phyloP scores from a whole-genome alignment of 2,329 filamentous ascomycete genomes.

The Cercospora canescens region DNA sequence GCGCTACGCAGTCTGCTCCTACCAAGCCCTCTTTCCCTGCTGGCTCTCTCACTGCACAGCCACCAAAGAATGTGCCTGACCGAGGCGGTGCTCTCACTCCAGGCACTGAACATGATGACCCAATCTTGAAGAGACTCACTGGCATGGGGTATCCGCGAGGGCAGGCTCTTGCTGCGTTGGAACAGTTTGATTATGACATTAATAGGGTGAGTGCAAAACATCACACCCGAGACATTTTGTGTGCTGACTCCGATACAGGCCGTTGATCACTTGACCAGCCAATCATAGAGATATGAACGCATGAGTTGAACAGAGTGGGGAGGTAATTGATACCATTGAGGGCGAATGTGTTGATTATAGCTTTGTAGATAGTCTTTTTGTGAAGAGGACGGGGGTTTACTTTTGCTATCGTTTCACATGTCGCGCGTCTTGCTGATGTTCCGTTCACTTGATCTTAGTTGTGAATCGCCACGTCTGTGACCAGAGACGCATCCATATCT shows the following conservation, averaged over 20 bases:
- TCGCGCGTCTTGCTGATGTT: background rate
- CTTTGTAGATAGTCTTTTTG: background rate
- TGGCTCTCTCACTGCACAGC: slow-evolving; percentile 3
- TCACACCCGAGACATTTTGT: background rate
- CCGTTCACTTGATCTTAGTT: background rate
- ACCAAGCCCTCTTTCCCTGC: slow-evolving; percentile 16
- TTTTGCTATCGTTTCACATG: background rate
- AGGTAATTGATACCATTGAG: background rate
- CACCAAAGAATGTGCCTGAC: slow-evolving; percentile 9
- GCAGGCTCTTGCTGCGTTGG: slow-evolving; percentile 75
- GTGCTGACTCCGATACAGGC: slow-evolving; percentile 14
- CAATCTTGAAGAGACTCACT: slow-evolving; percentile 84
- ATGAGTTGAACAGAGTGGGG: background rate
- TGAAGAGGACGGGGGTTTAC: background rate
- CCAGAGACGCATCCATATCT: too few species aligned
- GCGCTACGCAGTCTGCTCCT: slow-evolving; percentile 17
- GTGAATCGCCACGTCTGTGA: too few species aligned
- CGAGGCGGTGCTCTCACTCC: slow-evolving; percentile 68
- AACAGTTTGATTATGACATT: slow-evolving; percentile 95
- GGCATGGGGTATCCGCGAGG: slow-evolving; percentile 81
- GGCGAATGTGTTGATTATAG: background rate
- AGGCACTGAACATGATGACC: slow-evolving; percentile 82
- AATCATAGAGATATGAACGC: background rate
- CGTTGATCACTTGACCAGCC: slow-evolving; percentile 26
- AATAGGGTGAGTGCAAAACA: slow-evolving; percentile 69